phyloP scores from a whole-genome alignment of 495 filamentous ascomycete species.

The Penicillium soppii region DNA sequence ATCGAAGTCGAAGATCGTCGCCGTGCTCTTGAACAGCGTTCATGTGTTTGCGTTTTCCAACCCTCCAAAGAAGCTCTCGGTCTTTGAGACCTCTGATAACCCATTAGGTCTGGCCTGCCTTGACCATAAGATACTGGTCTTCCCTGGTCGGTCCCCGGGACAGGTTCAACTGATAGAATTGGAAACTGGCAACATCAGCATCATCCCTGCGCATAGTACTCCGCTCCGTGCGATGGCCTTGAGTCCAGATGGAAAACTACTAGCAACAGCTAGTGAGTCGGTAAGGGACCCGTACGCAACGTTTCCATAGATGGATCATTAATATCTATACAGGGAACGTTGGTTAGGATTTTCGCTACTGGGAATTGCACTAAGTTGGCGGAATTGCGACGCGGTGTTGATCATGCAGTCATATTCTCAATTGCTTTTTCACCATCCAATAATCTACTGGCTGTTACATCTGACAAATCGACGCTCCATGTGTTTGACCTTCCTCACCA shows the following conservation, averaged over 20 bases:
- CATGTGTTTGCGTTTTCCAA: conserved; percentile 82
- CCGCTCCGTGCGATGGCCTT: conserved; percentile 76
- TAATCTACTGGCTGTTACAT: conserved; percentile 83
- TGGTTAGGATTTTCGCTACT: conserved; percentile 81
- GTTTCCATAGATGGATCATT: conserved; percentile 2
- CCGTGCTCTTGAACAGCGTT: conserved; percentile 78
- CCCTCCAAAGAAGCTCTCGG: conserved; percentile 67
- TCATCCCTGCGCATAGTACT: conserved; percentile 87
- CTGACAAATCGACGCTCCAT: conserved; percentile 93
- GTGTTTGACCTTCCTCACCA: conserved; percentile 74
- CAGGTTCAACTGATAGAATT: conserved; percentile 92
- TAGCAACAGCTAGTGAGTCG: conserved; percentile 89
- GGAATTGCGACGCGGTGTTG: conserved; percentile 84
- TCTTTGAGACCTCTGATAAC: conserved; percentile 88
- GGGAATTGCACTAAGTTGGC: conserved; percentile 72
- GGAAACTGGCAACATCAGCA: conserved; percentile 79
- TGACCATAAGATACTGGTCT: conserved; percentile 67
- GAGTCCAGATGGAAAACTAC: conserved; percentile 73
- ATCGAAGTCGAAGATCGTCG: conserved; percentile 74
- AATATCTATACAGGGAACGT: conserved; percentile 62
- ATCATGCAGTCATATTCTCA: conserved; percentile 83
- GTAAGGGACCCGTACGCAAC: conserved; percentile 41
- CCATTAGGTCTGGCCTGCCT: conserved; percentile 77
- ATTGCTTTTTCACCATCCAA: conserved; percentile 82
- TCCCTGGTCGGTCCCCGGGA: conserved; percentile 80